phyloP scores from a whole-genome alignment of 116 monocot species.

The Phalaenopsis hybrid region DNA sequence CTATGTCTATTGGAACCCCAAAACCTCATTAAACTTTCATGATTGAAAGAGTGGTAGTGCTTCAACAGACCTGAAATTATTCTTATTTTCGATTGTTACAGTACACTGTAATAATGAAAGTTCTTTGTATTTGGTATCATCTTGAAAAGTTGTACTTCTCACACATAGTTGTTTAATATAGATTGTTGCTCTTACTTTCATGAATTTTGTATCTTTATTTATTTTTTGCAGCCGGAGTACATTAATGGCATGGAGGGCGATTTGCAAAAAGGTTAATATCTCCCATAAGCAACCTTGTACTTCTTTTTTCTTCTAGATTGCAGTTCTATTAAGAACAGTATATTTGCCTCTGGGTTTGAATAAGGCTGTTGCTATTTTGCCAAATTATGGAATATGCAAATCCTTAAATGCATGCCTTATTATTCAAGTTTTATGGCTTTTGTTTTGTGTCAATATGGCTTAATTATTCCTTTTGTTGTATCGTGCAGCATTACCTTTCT shows the following conservation, averaged over 20 bases:
- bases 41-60: background rate
- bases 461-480: background rate
- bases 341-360: background rate
- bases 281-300: background rate
- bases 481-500: background rate
- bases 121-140: background rate
- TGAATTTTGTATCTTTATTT: background rate
- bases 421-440: background rate
- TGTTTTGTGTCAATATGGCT: background rate
- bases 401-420: background rate
- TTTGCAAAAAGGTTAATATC: background rate
- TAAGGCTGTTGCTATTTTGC: background rate
- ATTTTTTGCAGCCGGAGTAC: background rate
- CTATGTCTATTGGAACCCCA: background rate
- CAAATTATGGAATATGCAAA: background rate
- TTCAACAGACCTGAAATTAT: background rate
- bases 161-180: background rate
- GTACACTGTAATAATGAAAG: background rate
- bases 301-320: background rate
- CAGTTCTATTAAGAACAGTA: background rate
- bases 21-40: background rate
- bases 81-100: background rate
- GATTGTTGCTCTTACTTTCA: background rate
- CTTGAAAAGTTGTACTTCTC: background rate
- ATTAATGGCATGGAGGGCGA: constrained; percentile 5